Conservation (phyloP, 768 basidiomycete species). For the Leccinum uliginosum region DNA sequence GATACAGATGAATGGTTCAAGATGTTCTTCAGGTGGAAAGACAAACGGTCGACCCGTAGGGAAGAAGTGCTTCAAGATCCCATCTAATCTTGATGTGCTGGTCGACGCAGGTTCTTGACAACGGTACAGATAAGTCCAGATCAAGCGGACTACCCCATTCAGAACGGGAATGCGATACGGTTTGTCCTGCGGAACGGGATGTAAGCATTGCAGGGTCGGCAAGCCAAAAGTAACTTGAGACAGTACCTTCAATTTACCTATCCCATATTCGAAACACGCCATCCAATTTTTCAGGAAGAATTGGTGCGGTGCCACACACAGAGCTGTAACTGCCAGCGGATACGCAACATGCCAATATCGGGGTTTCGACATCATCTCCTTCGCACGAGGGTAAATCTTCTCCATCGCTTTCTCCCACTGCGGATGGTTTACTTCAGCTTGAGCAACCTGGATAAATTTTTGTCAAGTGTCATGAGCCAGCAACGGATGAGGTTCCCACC, state of each 20-base stretch:
- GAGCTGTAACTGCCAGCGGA: slow-evolving; percentile 73
- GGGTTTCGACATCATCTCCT: slow-evolving; percentile 82
- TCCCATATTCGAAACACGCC: slow-evolving; percentile 62
- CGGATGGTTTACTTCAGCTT: slow-evolving; percentile 94
- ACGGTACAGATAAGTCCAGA: slow-evolving; percentile 96
- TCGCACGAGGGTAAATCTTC: slow-evolving; percentile 73
- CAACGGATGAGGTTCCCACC: slow-evolving; percentile 34
- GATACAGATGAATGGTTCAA: slow-evolving; percentile 74
- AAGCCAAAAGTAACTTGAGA: background rate
- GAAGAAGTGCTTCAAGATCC: slow-evolving; percentile 71
- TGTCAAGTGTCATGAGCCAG: background rate
- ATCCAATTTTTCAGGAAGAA: slow-evolving; percentile 84
- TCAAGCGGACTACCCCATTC: slow-evolving; percentile 76
- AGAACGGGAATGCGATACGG: slow-evolving; percentile 63
- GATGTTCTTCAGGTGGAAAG: slow-evolving; percentile 67
- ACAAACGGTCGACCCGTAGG: slow-evolving; percentile 61
- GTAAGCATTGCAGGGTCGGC: slow-evolving; percentile 2
- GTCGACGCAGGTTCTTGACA: slow-evolving; percentile 83
- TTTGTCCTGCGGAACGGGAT: slow-evolving; percentile 58
- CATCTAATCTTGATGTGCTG: slow-evolving; percentile 75
- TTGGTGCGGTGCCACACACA: slow-evolving; percentile 85
- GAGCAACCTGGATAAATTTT: slow-evolving; percentile 61
- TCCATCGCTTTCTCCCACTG: slow-evolving; percentile 92
- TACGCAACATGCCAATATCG: slow-evolving; percentile 88
- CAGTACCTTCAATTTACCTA: slow-evolving; percentile 76